Base-by-base conservation (phyloP, 2,329 filamentous ascomycete genomes). In the Helotiales sp. region DNA sequence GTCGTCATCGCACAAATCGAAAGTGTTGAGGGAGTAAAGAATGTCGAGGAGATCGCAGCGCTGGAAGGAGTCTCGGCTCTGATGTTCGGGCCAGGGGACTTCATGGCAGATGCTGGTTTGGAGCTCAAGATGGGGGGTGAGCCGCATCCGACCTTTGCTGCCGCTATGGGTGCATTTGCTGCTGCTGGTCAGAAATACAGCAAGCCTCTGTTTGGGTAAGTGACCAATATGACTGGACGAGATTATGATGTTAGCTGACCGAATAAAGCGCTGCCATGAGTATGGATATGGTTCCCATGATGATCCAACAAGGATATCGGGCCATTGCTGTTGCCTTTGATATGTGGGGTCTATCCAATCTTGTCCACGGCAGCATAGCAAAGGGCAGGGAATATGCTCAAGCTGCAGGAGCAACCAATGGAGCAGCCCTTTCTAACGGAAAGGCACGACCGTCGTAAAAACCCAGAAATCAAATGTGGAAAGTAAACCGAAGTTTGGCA, bases 81-180 rank as follows among this genome's bases (percentile, higher is more conserved):
- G 55, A 65, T 65, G 63, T 65, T 65, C n/a, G 63, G 63, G 2
- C 63, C 63, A 11, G 63, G 63, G 30, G 63, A 65, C 17, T 65
- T 58, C 43, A 40, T 60, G 54, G 55, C 55, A 11, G 63, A 65
- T 47, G 63, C 63, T 22, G 63, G 63, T 43, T n/a, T 65, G 30
- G 37, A 43, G 2, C 17, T 65, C 4, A 60, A 59, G 30, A 4
- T 65, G 28, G 55, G 63, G 3, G 63, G 63, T 2, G 63, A 65
- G 17, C 63, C 63, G 3, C 63, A 65, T 20, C 63, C 63, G 13
- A 60, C 28, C 7, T 65, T 65, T 22, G 63, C 63, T 6, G 63
- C 54, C 6, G 63, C 63, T 32, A 59, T 60, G 40, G 63, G 54
- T 2, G 57, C 58, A 30, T 60, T 65, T 17, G 54, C 57, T 26